Evolutionary conservation across 2,329 filamentous ascomycete genomes (phyloP).

Genomic region (Fusarium tricinctum): DNA sequence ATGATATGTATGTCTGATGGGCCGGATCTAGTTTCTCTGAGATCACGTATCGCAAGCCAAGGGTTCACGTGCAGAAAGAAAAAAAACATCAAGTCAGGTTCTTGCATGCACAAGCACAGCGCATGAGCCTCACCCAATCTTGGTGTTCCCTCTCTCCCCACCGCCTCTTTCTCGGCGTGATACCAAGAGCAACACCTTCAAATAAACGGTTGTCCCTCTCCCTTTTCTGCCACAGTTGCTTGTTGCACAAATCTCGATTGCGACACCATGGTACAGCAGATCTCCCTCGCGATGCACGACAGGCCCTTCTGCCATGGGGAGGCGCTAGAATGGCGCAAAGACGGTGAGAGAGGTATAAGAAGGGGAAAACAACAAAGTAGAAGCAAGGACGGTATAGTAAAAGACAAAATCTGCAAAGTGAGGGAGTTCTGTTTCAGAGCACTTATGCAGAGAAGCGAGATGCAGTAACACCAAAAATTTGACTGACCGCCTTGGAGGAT

Average conservation of each 20-base stretch:
- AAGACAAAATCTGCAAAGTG: slow-evolving; percentile 8
- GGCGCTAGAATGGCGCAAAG: slow-evolving; percentile 32
- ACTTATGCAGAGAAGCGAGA: slow-evolving; percentile 39
- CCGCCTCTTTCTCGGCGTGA: slow-evolving; percentile 26
- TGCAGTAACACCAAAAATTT: slow-evolving; percentile 37
- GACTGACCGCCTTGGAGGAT: slow-evolving; percentile 32
- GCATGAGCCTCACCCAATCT: background rate
- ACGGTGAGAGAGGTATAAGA: slow-evolving; percentile 29
- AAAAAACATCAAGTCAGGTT: background rate
- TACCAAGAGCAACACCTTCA: slow-evolving; percentile 6
- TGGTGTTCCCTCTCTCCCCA: slow-evolving; percentile 33
- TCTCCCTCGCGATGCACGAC: slow-evolving; percentile 19
- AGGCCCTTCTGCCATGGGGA: slow-evolving; percentile 25
- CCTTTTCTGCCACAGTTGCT: background rate
- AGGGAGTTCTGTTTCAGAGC: slow-evolving; percentile 35
- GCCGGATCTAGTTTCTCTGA: slow-evolving; percentile 10
- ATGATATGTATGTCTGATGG: slow-evolving; percentile 18
- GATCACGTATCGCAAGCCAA: slow-evolving; percentile 13
- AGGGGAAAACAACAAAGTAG: background rate
- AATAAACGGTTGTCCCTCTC: slow-evolving; percentile 16
- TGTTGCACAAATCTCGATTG: slow-evolving; percentile 51
- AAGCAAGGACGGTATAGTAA: slow-evolving; percentile 4
- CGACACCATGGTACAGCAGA: slow-evolving; percentile 42
- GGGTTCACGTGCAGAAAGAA: slow-evolving; percentile 2
- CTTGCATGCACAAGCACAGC: background rate